A percentile compares a stretch with the other conserved stretches of the same genome.
These are phyloP conservation scores for Neonectria neomacrospora DNA, from an alignment of 2,329 filamentous ascomycete species.

Conservation along the genomic window DNA sequence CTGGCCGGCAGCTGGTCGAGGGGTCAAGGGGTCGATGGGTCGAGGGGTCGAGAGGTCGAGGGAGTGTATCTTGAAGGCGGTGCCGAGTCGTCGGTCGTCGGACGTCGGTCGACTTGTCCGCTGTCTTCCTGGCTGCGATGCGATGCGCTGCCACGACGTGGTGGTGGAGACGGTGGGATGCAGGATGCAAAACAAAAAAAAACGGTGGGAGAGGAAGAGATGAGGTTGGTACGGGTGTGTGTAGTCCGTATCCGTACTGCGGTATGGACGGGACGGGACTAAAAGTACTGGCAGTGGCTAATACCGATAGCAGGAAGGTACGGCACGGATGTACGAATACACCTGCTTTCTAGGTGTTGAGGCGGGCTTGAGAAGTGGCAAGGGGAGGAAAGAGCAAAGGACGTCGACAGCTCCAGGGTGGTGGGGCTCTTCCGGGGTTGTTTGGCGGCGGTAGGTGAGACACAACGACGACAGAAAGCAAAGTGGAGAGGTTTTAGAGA, in stretches of 20 bases:
- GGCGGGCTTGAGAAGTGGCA: constrained; percentile 9
- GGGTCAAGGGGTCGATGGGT: no score
- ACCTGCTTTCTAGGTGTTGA: constrained; percentile 3
- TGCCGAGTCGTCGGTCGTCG: constrained; percentile 13
- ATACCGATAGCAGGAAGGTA: constrained; percentile 1
- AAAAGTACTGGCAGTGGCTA: neutral
- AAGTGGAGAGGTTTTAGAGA: constrained; percentile 10
- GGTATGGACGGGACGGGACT: no score
- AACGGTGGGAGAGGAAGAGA: constrained; percentile 28
- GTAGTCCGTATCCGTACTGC: neutral
- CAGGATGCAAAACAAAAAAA: constrained; percentile 34
- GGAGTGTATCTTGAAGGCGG: constrained; percentile 4
- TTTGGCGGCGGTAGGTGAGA: constrained; percentile 22
- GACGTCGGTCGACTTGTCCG: constrained; percentile 22
- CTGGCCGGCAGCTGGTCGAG: constrained; percentile 30
- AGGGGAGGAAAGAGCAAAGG: constrained; percentile 5
- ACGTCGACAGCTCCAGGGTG: constrained; percentile 1
- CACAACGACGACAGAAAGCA: constrained; percentile 11
- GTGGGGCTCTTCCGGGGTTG: constrained; percentile 23
- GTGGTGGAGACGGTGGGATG: constrained; percentile 42
- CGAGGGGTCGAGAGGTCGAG: neutral
- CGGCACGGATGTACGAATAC: constrained; percentile 4
- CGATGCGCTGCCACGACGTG: constrained; percentile 39
- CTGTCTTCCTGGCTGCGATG: constrained; percentile 21
- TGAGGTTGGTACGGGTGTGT: constrained; percentile 7